These are phyloP conservation scores for Phytophthora colocasiae DNA, from an alignment of 352 stramenopile species.

Conservation along the genomic window DNA sequence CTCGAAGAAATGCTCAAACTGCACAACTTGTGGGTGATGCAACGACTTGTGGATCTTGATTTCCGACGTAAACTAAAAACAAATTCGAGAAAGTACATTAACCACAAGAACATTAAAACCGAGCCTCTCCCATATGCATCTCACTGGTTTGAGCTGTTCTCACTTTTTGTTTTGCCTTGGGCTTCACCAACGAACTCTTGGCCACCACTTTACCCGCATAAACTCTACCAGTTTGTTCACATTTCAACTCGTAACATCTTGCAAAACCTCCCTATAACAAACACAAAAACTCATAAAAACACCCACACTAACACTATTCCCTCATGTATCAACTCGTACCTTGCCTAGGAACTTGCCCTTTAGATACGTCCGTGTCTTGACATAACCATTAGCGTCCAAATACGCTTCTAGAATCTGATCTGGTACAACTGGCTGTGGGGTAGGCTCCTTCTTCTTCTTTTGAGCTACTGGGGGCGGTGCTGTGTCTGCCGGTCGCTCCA, in stretches of 20 bases:
- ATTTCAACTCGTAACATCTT: slow-evolving; percentile 96
- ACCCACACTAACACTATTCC: not conserved
- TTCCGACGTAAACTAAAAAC: slow-evolving; percentile 90
- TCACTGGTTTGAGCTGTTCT: not conserved
- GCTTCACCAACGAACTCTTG: slow-evolving; percentile 97
- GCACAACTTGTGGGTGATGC: slow-evolving; percentile 94
- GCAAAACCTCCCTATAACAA: slow-evolving; percentile 95
- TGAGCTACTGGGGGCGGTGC: slow-evolving; percentile 9
- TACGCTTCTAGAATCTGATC: slow-evolving; percentile 76
- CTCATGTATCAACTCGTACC: slow-evolving; percentile 32
- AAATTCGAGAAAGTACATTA: slow-evolving; percentile 56
- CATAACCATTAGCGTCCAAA: slow-evolving; percentile 55
- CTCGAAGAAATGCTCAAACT: slow-evolving; percentile 99
- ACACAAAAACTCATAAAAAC: slow-evolving; percentile 14
- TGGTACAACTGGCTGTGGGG: slow-evolving; percentile 48
- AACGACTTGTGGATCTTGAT: slow-evolving; percentile 99
- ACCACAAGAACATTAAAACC: slow-evolving; percentile 8
- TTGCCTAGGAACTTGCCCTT: slow-evolving; percentile 96
- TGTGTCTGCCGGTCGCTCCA: slow-evolving; percentile 1
- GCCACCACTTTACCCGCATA: slow-evolving; percentile 99
- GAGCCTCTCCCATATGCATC: not conserved
- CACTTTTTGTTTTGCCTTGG: slow-evolving; percentile 96
- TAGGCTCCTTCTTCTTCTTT: slow-evolving; percentile 46
- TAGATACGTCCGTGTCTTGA: slow-evolving; percentile 83
- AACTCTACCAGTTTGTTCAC: slow-evolving; percentile 91